Conservation (phyloP, 495 filamentous ascomycete genomes). For the Rhypophila decipiens region DNA sequence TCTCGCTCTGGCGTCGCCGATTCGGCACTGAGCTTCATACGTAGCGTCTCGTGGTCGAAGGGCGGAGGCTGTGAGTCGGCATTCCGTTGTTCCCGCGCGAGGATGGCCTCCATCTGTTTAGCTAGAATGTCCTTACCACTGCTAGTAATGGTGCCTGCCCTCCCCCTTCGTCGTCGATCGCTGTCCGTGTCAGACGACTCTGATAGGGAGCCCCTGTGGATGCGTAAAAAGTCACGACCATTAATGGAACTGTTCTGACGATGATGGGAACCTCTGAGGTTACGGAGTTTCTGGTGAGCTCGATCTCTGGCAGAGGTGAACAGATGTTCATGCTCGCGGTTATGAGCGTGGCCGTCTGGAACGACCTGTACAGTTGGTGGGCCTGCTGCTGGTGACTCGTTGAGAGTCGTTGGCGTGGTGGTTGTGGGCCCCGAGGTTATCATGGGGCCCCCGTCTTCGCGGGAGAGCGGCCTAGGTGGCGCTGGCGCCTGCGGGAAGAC, state of each 20-base stretch:
- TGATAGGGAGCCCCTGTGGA: slow-evolving; percentile 34
- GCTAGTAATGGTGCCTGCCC: slow-evolving; percentile 31
- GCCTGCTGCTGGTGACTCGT: slow-evolving; percentile 10
- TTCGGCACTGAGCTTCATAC: slow-evolving; percentile 23
- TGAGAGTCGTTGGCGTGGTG: slow-evolving; percentile 18
- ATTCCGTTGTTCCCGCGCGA: slow-evolving; percentile 45
- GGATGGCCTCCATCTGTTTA: slow-evolving; percentile 62
- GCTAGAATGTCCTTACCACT: slow-evolving; percentile 51
- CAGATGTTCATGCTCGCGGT: slow-evolving; percentile 24
- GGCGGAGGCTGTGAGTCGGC: slow-evolving; percentile 21
- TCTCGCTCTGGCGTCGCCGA: slow-evolving; percentile 26
- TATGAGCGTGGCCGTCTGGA: slow-evolving; percentile 10
- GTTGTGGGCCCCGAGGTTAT: too few species aligned
- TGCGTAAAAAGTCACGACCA: slow-evolving; percentile 32
- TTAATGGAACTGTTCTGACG: slow-evolving; percentile 34
- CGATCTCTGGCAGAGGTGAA: slow-evolving; percentile 32
- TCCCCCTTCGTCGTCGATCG: slow-evolving; percentile 30
- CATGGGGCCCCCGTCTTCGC: slow-evolving; percentile 11
- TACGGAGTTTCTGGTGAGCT: slow-evolving; percentile 43
- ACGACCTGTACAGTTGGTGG: slow-evolving; percentile 8
- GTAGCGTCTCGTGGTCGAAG: slow-evolving; percentile 21
- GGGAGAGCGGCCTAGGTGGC: slow-evolving; percentile 13
- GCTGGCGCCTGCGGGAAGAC: slow-evolving; percentile 51
- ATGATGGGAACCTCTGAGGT: slow-evolving; percentile 42
- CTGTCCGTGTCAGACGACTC: slow-evolving; percentile 43